Evolutionary conservation across 257 asterid species (phyloP).

Genomic region (Nicotiana tabacum): DNA sequence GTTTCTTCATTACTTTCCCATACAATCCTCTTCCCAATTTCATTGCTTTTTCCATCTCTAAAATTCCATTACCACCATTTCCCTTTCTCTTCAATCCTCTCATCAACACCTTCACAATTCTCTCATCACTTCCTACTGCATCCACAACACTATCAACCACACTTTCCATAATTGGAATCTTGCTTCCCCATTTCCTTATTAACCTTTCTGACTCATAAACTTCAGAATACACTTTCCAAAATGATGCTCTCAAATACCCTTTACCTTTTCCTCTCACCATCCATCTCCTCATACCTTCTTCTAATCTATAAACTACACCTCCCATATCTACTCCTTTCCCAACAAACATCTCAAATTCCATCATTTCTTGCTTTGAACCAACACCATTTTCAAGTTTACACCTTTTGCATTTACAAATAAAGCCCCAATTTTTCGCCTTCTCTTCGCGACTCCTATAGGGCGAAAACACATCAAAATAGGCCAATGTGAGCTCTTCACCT

Average conservation of each 20-base stretch:
- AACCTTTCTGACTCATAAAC: constrained; percentile 51
- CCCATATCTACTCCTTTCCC: constrained; percentile 62
- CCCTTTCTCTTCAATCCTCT: constrained; percentile 42
- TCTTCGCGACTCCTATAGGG: constrained; percentile 39
- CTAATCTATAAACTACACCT: constrained; percentile 55
- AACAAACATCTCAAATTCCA: constrained; percentile 45
- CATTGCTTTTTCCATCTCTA: constrained; percentile 47
- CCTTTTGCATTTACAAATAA: constrained; percentile 59
- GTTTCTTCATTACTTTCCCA: constrained; percentile 74
- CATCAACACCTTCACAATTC: constrained; percentile 43
- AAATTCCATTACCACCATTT: constrained; percentile 17
- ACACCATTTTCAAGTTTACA: constrained; percentile 47
- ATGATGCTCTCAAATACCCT: constrained; percentile 73
- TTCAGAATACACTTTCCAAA: constrained; percentile 63
- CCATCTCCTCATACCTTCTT: constrained; percentile 73
- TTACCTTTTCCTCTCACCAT: constrained; percentile 65
- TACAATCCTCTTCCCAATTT: constrained; percentile 77
- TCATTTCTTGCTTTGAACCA: constrained; percentile 45
- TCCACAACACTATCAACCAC: constrained; percentile 68
- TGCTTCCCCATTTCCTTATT: constrained; percentile 73
- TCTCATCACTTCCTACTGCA: constrained; percentile 70
- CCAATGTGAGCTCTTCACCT: constrained; percentile 71
- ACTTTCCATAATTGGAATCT: constrained; percentile 42
- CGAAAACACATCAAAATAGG: constrained; percentile 60
- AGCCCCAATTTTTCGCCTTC: constrained; percentile 65